Base-by-base conservation (phyloP, 371 early-diverging fungal species). In the Lichtheimia hyalospora region DNA sequence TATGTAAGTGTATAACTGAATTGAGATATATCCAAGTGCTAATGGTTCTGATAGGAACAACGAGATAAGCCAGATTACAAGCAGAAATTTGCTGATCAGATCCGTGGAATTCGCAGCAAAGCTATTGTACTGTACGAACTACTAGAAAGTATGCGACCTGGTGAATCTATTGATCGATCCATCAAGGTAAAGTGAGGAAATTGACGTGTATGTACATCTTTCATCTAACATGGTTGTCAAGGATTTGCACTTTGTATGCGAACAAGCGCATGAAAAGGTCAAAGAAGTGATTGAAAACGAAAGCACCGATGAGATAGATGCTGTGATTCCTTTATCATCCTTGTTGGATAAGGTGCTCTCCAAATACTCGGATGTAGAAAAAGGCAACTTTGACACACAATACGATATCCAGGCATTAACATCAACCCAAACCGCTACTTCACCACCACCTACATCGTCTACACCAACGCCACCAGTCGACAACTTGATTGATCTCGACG, bases 21-120 rank as follows among this genome's bases (percentile, higher is more conserved):
- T 52, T 34, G 13, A 3, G 34, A 28, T 7, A 5, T 34, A 16
- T 15, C 27, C 23, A 0, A 16, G 10, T 55, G 15, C 49, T 28
- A 2, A 28, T 14, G 21, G 5, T 2, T 49, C 14, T 40, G 2
- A 27, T 61, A 90, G 89, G 95, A 95, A 66, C 82, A 85, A 50
- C 83, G 86, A 15, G 81, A 84, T 55, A 82, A 81, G 55, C 89
- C 87, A 1, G 90, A 98, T 70, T 98, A 96, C 68, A 89, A 89
- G 55, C 81, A 86, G 52, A 83, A 91, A 65, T 93, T 92, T 57
- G 73, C 84, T 34, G 77, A 88, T 52, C 96, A 95, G 63, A 72
- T 98, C 25, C 89, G 91, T 46, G 84, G 81, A 41, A 90, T 97
- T 43, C 90, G 91, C 62, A 84, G 86, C 40, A 91, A 91, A 62